Evolutionary conservation across 805 yeast genomes (phyloP), one percentile per base, ranked within the genome.

Genomic region (Geotrichum ghanense): DNA sequence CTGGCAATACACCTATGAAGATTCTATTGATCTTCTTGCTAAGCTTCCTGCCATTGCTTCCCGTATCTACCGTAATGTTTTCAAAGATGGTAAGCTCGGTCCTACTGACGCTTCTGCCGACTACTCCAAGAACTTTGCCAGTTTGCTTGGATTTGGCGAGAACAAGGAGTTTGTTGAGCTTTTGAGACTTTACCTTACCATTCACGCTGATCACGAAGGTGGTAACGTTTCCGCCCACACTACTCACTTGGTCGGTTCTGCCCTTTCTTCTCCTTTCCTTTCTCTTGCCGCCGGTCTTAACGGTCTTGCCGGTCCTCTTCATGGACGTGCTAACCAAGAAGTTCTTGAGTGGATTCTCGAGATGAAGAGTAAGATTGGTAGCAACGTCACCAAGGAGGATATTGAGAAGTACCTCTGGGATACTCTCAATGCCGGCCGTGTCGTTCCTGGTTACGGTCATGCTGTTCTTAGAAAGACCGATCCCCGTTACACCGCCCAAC

Each of bases 201-300:
- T 83, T 62, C 94, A 83, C 72, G 76, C 87, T 47, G 94, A 83
- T 65, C 94, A 83, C 71, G 94, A 83, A 72, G 94, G 92, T 70
- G 92, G 92, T 67, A 83, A 83, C 63, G 92, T 83, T 51, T 79
- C 87, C 52, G 92, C 92, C 43, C 92, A 83, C 70, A 79, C 92
- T 54, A 83, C 92, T 49, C 90, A 83, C 68, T 70, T 83, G 62
- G 92, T 83, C 52, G 92, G 92, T 57, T 81, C 89, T 9, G 89
- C 92, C 40, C 71, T 83, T 53, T 76, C 86, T 24, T 80, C 85
- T 41, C 90, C 92, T 59, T 83, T 71, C 73, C 70, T 83, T 52
- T 80, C 89, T 37, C 71, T 79, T 50, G 81, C 92, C 48, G 89
- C 92, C 43, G 92, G 92, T 67, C 64, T 83, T 66, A 79, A 81